These are phyloP conservation scores for Aspergillus jensenii DNA, from an alignment of 2,329 filamentous ascomycete genomes.

Conservation along the genomic window DNA sequence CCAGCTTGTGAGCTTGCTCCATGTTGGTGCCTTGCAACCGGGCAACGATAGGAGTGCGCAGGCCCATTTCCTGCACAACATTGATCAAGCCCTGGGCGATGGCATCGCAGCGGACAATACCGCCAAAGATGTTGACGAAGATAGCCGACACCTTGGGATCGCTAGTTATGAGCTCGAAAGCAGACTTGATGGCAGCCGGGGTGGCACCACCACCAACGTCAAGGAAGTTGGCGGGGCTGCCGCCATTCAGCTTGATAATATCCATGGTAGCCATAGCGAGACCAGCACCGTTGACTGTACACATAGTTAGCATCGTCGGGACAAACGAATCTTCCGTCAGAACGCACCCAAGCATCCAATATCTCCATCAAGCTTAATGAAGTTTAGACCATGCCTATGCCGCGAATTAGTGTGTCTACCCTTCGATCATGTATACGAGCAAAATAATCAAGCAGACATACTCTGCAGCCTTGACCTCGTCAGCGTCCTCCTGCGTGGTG, in stretches of 20 bases:
- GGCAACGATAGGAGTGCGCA: conserved; percentile 94
- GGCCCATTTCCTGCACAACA: conserved; percentile 90
- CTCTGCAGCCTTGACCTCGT: conserved; percentile 95
- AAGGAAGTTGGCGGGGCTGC: conserved; percentile 94
- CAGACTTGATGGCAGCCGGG: conserved; percentile 92
- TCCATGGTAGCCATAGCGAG: conserved; percentile 99
- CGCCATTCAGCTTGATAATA: conserved; percentile 99
- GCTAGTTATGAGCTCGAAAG: conserved; percentile 97
- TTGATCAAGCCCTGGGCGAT: conserved; percentile 96
- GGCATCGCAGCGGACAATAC: conserved; percentile 96
- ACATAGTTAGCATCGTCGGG: conserved; percentile 10
- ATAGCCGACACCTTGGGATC: conserved; percentile 98
- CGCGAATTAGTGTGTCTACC: conserved; percentile 14
- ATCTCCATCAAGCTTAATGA: conserved; percentile 99
- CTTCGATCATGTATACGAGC: not conserved
- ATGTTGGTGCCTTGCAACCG: conserved; percentile 98
- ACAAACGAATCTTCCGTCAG: not conserved
- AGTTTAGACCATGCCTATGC: conserved; percentile 74
- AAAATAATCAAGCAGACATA: conserved; percentile 43
- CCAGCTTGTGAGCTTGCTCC: conserved; percentile 82
- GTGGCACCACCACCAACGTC: conserved; percentile 98
- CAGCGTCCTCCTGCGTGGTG: conserved; percentile 89
- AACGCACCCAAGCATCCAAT: conserved; percentile 78
- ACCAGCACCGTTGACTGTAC: conserved; percentile 87
- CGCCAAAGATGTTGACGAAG: conserved; percentile 99